These are phyloP conservation scores for Trichaptum fuscoviolaceum DNA, from an alignment of 768 basidiomycete species.

Conservation along the genomic window DNA sequence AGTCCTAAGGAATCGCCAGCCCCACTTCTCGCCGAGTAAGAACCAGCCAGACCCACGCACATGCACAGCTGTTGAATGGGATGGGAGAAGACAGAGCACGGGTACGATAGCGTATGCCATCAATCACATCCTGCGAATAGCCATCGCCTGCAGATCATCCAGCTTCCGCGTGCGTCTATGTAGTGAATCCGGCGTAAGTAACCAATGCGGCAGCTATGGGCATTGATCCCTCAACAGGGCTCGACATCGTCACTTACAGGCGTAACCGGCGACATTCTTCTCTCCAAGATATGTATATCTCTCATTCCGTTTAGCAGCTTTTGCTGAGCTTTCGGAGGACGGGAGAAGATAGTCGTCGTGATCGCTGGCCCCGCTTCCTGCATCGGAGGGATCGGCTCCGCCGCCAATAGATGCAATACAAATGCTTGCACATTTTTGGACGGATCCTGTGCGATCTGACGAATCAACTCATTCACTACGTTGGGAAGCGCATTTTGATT, in stretches of 20 bases:
- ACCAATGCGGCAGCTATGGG: background rate
- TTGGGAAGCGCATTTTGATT: background rate
- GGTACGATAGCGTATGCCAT: background rate
- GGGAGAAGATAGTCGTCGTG: background rate
- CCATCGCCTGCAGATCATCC: background rate
- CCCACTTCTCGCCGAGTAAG: background rate
- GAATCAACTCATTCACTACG: constrained; percentile 2
- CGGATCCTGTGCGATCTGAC: constrained; percentile 8
- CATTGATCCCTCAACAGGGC: background rate
- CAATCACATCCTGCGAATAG: background rate
- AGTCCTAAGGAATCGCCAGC: background rate
- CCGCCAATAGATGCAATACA: constrained; percentile 5
- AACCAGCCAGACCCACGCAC: background rate
- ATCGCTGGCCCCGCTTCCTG: background rate
- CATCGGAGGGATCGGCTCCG: background rate
- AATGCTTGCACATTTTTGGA: constrained; percentile 10
- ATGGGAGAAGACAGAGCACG: background rate
- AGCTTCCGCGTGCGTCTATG: background rate
- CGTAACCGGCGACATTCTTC: background rate
- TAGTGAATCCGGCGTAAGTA: background rate
- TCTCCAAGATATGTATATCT: background rate
- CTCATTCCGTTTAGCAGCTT: background rate
- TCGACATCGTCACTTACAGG: background rate
- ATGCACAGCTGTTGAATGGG: background rate
- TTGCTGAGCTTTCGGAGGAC: background rate